A percentile compares a stretch with the other conserved stretches of the same genome.
Evolutionary conservation across 306 rosid genomes (phyloP).

Genomic region (Acacia acuminata): DNA sequence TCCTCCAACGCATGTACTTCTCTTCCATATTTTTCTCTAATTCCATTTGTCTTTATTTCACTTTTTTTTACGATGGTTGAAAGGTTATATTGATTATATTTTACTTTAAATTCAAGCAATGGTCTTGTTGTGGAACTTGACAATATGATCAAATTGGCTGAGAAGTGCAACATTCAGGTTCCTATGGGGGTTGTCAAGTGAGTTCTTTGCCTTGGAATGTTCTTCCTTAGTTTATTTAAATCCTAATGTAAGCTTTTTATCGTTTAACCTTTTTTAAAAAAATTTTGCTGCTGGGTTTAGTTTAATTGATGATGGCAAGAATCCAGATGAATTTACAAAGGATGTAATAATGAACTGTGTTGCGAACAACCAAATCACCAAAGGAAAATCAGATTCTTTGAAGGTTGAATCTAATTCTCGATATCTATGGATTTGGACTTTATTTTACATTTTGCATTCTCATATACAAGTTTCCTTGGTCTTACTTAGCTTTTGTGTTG

Average conservation of each 20-base stretch:
- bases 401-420: conserved; percentile 56
- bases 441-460: conserved; percentile 6
- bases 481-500: conserved; percentile 35
- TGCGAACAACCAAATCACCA: conserved; percentile 88
- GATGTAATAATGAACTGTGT: conserved; percentile 90
- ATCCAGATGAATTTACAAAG: conserved; percentile 92
- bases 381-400: conserved; percentile 87
- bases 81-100: not conserved
- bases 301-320: conserved; percentile 95
- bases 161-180: conserved; percentile 88
- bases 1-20: conserved; percentile 83
- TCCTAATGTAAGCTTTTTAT: not conserved
- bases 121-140: conserved; percentile 85
- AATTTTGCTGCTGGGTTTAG: conserved; percentile 41
- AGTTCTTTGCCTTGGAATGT: conserved; percentile 39
- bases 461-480: conserved; percentile 7
- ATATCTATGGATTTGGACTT: not conserved
- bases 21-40: conserved; percentile 21
- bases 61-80: not conserved
- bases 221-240: conserved; percentile 19
- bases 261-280: not conserved
- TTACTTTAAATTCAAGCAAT: conserved; percentile 52
- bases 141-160: conserved; percentile 80
- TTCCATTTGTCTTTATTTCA: not conserved
- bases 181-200: conserved; percentile 96